A percentile compares a stretch with the other conserved stretches of the same genome.
Conservation (phyloP, 495 filamentous ascomycete genomes). For the Penicillium lividum region DNA sequence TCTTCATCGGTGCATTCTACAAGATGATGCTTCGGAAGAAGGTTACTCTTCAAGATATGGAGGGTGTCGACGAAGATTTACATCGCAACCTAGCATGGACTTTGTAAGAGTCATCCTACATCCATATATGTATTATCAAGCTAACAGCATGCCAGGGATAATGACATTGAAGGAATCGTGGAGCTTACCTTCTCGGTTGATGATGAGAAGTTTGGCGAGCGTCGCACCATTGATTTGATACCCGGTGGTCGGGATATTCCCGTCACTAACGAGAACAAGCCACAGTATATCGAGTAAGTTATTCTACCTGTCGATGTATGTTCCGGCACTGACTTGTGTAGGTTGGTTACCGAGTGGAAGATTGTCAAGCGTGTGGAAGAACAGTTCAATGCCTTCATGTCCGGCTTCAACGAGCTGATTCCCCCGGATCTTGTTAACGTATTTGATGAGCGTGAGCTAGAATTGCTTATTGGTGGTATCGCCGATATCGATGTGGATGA, state of each 20-base stretch:
- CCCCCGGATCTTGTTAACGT: conserved; percentile 96
- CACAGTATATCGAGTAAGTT: conserved; percentile 86
- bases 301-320: background rate
- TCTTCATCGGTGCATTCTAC: conserved; percentile 99
- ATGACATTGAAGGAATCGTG: conserved; percentile 89
- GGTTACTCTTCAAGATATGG: conserved; percentile 92
- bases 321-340: conserved; percentile 24
- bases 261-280: conserved; percentile 96
- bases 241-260: conserved; percentile 86
- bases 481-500: conserved; percentile 99
- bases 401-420: conserved; percentile 96
- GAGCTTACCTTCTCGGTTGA: conserved; percentile 95
- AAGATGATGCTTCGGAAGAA: conserved; percentile 98
- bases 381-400: conserved; percentile 97
- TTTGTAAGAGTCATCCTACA: conserved; percentile 52
- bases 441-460: conserved; percentile 96
- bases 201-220: conserved; percentile 95
- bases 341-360: conserved; percentile 96
- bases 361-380: conserved; percentile 97
- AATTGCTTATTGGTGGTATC: conserved; percentile 96
- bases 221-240: conserved; percentile 88
- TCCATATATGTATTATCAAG: background rate
- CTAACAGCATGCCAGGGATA: conserved; percentile 60
- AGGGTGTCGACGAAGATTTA: conserved; percentile 97
- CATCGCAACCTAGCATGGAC: conserved; percentile 96